Percentiles rank a stretch among this genome's conserved stretches.
Conservation (phyloP, 139 green algal genomes). For the Chlorella sp. region DNA sequence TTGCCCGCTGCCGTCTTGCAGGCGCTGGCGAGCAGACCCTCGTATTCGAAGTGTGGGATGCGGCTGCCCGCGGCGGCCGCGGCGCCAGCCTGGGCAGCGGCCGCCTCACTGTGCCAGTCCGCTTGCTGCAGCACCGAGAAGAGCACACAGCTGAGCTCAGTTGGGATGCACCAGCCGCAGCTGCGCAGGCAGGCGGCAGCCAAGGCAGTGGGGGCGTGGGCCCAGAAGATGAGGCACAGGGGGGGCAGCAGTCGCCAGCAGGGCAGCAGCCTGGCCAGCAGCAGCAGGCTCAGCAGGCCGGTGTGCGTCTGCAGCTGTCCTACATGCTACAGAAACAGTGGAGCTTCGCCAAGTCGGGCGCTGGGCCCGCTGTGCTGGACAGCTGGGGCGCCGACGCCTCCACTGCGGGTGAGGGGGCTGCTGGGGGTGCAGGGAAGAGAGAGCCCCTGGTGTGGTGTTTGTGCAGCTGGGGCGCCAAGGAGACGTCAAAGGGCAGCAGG, state of each 20-base stretch:
- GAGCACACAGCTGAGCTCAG: conserved; percentile 7
- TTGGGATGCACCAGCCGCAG: neutral
- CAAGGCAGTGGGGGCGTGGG: neutral
- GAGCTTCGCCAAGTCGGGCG: conserved; percentile 18
- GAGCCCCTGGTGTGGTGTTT: neutral
- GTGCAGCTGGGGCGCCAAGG: neutral
- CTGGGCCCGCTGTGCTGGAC: neutral
- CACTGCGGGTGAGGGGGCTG: conserved; percentile 14
- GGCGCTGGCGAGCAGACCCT: conserved; percentile 33
- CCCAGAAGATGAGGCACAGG: neutral
- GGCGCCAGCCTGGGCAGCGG: conserved; percentile 38
- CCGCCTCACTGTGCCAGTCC: neutral
- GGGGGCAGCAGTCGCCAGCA: neutral
- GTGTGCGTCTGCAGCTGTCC: conserved; percentile 2
- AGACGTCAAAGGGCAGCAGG: neutral
- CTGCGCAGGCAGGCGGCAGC: neutral
- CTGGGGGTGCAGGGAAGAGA: too few species aligned
- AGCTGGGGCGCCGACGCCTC: neutral
- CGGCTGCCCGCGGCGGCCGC: conserved; percentile 34
- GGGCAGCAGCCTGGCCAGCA: neutral
- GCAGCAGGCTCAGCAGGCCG: neutral
- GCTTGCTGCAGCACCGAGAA: conserved; percentile 32
- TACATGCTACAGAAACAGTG: conserved; percentile 41
- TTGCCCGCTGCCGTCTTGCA: neutral
- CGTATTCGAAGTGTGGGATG: conserved; percentile 48